A percentile compares a stretch with the other conserved stretches of the same genome.
phyloP scores from a whole-genome alignment of 2,329 filamentous ascomycete species.

The Fusarium napiforme region DNA sequence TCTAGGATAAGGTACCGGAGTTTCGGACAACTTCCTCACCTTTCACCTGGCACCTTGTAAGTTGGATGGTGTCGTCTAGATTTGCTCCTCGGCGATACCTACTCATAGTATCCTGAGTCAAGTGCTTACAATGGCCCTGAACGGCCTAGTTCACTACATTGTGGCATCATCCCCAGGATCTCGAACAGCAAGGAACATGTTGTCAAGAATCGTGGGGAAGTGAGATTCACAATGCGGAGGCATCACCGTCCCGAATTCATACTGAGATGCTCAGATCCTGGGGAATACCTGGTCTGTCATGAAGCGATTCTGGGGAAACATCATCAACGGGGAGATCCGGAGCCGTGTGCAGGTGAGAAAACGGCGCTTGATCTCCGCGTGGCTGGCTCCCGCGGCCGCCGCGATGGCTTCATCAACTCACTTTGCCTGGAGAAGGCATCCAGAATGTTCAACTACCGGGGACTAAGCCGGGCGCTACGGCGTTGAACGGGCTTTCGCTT shows the following conservation, averaged over 20 bases:
- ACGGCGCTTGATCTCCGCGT: conserved; percentile 14
- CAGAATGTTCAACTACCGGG: neutral
- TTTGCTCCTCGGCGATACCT: neutral
- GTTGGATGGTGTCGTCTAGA: neutral
- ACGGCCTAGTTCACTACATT: neutral
- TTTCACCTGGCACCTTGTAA: neutral
- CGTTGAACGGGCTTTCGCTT: conserved; percentile 29
- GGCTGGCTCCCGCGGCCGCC: neutral
- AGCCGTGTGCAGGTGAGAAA: neutral
- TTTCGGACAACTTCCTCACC: conserved; percentile 16
- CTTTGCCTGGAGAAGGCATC: neutral
- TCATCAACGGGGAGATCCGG: neutral
- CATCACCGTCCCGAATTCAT: conserved; percentile 3
- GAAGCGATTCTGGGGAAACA: neutral
- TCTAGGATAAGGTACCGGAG: neutral
- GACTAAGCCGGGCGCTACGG: conserved; percentile 10
- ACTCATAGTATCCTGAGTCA: neutral
- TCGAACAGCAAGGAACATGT: neutral
- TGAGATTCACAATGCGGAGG: conserved; percentile 12
- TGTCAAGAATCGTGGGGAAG: neutral
- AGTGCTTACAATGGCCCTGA: neutral
- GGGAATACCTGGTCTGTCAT: neutral
- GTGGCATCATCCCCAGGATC: conserved; percentile 16
- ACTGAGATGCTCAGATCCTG: neutral
- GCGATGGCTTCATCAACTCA: neutral